Conservation (phyloP, 2,329 filamentous ascomycete genomes). For the Microsporum audouinii region DNA sequence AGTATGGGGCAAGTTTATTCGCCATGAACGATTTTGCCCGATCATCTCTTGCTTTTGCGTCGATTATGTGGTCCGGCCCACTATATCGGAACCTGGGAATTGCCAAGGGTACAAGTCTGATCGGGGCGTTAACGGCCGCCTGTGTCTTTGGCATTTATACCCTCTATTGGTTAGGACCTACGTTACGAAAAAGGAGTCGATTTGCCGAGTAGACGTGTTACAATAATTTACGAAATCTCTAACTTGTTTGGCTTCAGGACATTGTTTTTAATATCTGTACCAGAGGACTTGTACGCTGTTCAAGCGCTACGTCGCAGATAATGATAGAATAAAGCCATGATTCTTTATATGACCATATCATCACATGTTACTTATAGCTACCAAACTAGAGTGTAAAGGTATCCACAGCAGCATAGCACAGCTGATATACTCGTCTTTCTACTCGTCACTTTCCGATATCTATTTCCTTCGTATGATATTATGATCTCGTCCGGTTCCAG, state of each 20-base stretch:
- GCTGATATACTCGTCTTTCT: too few species aligned
- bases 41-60: neutral
- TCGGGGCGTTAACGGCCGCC: neutral
- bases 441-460: too few species aligned
- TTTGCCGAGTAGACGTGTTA: neutral
- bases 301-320: too few species aligned
- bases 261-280: too few species aligned
- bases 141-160: neutral
- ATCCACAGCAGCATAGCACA: neutral
- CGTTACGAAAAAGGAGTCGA: neutral
- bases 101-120: neutral
- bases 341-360: too few species aligned
- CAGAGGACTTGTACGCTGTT: too few species aligned
- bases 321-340: too few species aligned
- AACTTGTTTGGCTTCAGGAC: neutral
- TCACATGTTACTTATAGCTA: too few species aligned
- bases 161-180: neutral
- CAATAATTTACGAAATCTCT: neutral
- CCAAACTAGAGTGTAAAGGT: neutral
- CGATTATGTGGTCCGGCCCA: neutral
- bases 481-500: neutral
- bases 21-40: slow-evolving; percentile 30
- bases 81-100: neutral
- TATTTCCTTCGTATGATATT: neutral
- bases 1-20: slow-evolving; percentile 31